phyloP scores from a whole-genome alignment of 129 eudicot species.

The Helianthus tuberosus region DNA sequence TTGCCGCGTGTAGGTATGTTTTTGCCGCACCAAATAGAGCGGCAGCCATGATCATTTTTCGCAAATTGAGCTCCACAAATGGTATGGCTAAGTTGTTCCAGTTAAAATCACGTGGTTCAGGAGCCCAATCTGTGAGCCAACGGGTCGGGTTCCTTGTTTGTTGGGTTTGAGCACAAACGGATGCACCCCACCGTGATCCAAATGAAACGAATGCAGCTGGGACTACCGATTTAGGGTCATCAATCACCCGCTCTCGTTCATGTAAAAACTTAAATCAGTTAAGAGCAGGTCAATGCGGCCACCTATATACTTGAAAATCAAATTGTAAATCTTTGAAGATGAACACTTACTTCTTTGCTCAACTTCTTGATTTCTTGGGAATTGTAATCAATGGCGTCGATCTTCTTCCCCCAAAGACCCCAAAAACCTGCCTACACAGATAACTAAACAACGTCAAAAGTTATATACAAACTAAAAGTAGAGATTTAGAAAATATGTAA shows the following conservation, averaged over 20 bases:
- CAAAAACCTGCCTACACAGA: slow-evolving; percentile 93
- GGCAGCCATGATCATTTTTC: slow-evolving; percentile 68
- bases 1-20: too few species aligned
- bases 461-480: neutral
- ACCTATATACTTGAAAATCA: neutral
- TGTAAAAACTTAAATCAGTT: slow-evolving; percentile 11
- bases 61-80: slow-evolving; percentile 65
- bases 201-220: slow-evolving; percentile 97
- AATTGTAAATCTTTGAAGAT: neutral
- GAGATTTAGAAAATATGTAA: slow-evolving; percentile 19
- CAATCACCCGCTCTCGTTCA: slow-evolving; percentile 68
- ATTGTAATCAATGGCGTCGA: slow-evolving; percentile 87
- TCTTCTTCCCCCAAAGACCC: slow-evolving; percentile 86
- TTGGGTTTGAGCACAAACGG: slow-evolving; percentile 92
- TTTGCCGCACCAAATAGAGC: slow-evolving; percentile 47
- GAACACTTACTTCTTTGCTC: slow-evolving; percentile 58
- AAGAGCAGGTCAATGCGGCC: neutral
- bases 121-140: slow-evolving; percentile 97
- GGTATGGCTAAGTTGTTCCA: slow-evolving; percentile 98
- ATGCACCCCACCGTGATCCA: slow-evolving; percentile 96
- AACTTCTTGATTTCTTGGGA: slow-evolving; percentile 68
- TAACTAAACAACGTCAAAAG: slow-evolving; percentile 21
- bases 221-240: slow-evolving; percentile 75
- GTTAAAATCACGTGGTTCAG: slow-evolving; percentile 91
- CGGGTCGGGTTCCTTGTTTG: slow-evolving; percentile 78